These are phyloP conservation scores for Kondoa malvinella DNA, from an alignment of 768 basidiomycete species.

Conservation along the genomic window DNA sequence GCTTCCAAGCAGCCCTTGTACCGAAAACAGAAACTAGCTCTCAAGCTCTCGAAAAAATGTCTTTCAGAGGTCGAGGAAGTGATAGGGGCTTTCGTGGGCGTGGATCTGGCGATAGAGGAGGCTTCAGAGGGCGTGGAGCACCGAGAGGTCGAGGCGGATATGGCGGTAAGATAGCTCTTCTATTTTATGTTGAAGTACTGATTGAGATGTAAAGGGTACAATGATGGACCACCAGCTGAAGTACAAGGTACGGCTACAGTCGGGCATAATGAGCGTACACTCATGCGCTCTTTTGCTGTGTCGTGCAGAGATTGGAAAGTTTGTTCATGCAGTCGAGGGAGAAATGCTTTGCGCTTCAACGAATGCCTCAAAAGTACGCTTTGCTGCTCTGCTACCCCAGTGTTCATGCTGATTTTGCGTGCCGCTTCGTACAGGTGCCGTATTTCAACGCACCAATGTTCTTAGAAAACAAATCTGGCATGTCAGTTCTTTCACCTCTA, in stretches of 20 bases:
- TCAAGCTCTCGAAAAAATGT: neutral
- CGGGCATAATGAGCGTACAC: neutral
- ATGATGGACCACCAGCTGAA: constrained; percentile 36
- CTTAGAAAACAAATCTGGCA: constrained; percentile 82
- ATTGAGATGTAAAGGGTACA: constrained; percentile 24
- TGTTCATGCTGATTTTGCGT: neutral
- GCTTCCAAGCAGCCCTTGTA: too few species aligned
- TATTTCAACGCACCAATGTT: constrained; percentile 99
- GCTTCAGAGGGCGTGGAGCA: constrained; percentile 25
- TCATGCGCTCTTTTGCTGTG: neutral
- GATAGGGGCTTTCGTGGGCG: neutral
- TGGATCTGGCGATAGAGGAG: constrained; percentile 15
- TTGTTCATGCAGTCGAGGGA: constrained; percentile 88
- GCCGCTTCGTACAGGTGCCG: constrained; percentile 45
- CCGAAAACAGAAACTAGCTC: too few species aligned
- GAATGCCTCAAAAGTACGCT: constrained; percentile 53
- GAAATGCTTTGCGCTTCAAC: constrained; percentile 90
- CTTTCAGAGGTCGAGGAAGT: neutral
- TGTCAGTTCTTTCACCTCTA: constrained; percentile 29
- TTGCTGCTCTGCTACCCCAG: neutral
- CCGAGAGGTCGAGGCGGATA: constrained; percentile 20
- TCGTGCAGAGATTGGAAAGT: constrained; percentile 35
- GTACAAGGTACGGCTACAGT: constrained; percentile 35
- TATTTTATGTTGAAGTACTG: constrained; percentile 12
- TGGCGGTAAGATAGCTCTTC: constrained; percentile 14